Evolutionary conservation across 108 stramenopile species (phyloP).

Genomic region (Pseudonitzschia pungens): DNA sequence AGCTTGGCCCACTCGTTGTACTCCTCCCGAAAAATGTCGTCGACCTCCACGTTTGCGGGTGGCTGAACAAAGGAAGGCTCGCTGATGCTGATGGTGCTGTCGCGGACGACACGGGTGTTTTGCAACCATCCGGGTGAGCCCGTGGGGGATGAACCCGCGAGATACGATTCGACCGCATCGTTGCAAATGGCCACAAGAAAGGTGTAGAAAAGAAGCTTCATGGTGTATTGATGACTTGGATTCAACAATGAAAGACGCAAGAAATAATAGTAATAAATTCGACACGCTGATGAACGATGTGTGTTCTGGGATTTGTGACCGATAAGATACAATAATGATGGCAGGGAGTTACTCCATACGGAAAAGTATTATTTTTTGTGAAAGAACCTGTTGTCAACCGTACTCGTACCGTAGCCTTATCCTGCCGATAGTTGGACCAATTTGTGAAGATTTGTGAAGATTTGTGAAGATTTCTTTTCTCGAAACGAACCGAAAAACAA

Average conservation of each 20-base stretch:
- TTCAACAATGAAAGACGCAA: too few species aligned
- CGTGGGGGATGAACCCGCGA: neutral
- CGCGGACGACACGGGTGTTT: neutral
- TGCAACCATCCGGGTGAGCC: neutral
- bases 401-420: neutral
- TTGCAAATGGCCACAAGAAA: neutral
- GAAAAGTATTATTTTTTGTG: too few species aligned
- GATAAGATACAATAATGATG: too few species aligned
- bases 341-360: too few species aligned
- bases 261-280: too few species aligned
- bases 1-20: constrained; percentile 14
- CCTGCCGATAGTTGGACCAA: neutral
- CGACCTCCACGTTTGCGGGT: constrained; percentile 5
- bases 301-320: too few species aligned
- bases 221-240: neutral
- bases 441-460: too few species aligned
- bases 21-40: constrained; percentile 17
- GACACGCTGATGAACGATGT: too few species aligned
- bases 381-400: neutral
- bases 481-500: neutral
- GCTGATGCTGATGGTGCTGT: neutral
- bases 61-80: neutral
- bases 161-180: neutral
- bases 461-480: neutral
- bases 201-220: neutral